These are phyloP conservation scores for Quercus agrifolia DNA, from an alignment of 306 rosid genomes.

Conservation along the genomic window DNA sequence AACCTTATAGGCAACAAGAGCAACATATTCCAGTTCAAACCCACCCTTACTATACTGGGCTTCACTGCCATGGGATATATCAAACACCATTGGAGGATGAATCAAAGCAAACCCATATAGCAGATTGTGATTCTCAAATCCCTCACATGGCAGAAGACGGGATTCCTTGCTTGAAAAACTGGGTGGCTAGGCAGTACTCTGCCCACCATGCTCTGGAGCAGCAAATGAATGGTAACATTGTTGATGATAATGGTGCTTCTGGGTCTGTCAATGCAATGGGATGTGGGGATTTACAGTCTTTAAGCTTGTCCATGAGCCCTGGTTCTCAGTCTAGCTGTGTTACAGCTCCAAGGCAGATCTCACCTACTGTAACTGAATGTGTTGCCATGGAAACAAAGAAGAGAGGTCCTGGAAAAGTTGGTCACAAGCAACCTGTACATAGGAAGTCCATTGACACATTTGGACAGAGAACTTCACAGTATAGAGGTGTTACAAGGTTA, in stretches of 20 bases:
- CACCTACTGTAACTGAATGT: slow-evolving; percentile 53
- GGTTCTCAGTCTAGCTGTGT: slow-evolving; percentile 98
- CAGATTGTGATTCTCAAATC: slow-evolving; percentile 36
- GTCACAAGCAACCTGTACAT: slow-evolving; percentile 82
- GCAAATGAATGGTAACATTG: slow-evolving; percentile 31
- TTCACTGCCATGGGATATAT: slow-evolving; percentile 41
- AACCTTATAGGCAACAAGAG: slow-evolving; percentile 45
- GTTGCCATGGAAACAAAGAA: slow-evolving; percentile 59
- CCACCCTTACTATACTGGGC: slow-evolving; percentile 51
- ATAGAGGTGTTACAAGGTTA: slow-evolving; percentile 91
- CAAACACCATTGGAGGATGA: slow-evolving; percentile 46
- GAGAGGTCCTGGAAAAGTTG: slow-evolving; percentile 57
- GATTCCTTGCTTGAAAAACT: slow-evolving; percentile 34
- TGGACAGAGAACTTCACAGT: slow-evolving; percentile 97
- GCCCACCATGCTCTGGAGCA: slow-evolving; percentile 43
- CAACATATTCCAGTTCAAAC: slow-evolving; percentile 32
- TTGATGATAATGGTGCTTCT: slow-evolving; percentile 32
- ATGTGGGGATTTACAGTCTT: slow-evolving; percentile 69
- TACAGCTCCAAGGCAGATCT: slow-evolving; percentile 62
- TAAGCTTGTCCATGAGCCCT: slow-evolving; percentile 85
- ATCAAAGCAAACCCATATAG: slow-evolving; percentile 37
- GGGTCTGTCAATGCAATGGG: slow-evolving; percentile 40
- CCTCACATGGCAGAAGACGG: slow-evolving; percentile 33
- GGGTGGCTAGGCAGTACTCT: slow-evolving; percentile 49
- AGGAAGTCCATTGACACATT: slow-evolving; percentile 93